These are phyloP conservation scores for Fusarium sp. DNA, from an alignment of 2,329 filamentous ascomycete genomes.

Conservation along the genomic window DNA sequence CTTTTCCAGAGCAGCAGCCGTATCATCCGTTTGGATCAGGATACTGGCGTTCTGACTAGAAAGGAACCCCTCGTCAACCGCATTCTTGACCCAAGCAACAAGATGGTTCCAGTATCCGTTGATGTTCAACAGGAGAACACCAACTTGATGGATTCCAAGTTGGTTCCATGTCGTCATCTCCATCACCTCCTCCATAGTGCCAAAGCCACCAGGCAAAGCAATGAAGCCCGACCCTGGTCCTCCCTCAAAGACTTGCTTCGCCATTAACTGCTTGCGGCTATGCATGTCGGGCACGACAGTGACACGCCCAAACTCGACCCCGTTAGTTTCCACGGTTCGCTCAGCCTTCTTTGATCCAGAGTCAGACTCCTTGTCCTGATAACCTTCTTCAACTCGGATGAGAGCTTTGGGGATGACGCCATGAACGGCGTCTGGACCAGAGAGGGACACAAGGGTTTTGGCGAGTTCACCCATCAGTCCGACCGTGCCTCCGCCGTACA, in stretches of 20 bases:
- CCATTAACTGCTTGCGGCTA: conserved; percentile 4
- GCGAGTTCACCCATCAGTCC: conserved; percentile 7
- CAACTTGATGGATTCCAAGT: conserved; percentile 7
- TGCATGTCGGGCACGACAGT: conserved; percentile 8
- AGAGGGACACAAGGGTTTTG: conserved; percentile 3
- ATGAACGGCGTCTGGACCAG: conserved; percentile 1
- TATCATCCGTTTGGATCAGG: background rate
- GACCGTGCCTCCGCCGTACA: conserved; percentile 5
- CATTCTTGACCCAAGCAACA: background rate
- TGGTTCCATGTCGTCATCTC: conserved; percentile 15
- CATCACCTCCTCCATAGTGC: conserved; percentile 3
- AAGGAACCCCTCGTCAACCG: conserved; percentile 3
- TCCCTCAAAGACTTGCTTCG: conserved; percentile 3
- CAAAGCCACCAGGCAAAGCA: conserved; percentile 3
- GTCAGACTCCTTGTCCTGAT: background rate
- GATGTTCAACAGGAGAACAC: conserved; percentile 2
- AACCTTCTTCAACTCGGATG: conserved; percentile 1
- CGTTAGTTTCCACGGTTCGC: background rate
- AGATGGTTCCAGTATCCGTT: conserved; percentile 6
- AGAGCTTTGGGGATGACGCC: conserved; percentile 4
- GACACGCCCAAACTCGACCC: background rate
- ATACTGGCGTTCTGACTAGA: background rate
- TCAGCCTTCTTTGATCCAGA: background rate
- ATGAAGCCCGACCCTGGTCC: conserved; percentile 1
- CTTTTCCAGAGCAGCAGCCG: background rate